Percentiles rank a stretch among this genome's conserved stretches.
Evolutionary conservation across 306 rosid species (phyloP).

Genomic region (Vigna reflexopilosa): DNA sequence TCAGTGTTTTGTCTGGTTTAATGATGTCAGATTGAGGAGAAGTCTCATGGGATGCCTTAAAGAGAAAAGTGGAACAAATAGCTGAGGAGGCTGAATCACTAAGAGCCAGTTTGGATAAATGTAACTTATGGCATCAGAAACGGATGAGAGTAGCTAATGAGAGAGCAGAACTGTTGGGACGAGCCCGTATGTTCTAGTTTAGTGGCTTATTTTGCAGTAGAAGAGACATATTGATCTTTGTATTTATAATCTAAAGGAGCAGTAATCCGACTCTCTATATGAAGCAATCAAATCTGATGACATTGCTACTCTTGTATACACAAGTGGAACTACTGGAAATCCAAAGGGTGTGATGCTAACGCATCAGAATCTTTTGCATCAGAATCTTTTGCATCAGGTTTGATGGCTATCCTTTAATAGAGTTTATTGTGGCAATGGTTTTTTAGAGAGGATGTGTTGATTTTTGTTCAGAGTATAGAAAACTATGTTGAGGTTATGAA

Average conservation of each 20-base stretch:
- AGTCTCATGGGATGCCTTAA: background rate
- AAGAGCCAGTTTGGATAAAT: constrained; percentile 74
- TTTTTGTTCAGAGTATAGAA: constrained; percentile 8
- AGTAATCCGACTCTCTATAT: constrained; percentile 35
- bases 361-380: too few relatives aligned
- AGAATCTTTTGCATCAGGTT: constrained; percentile 95
- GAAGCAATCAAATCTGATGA: constrained; percentile 82
- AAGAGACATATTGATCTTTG: constrained; percentile 11
- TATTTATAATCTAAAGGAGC: constrained; percentile 26
- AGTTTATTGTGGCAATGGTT: constrained; percentile 28
- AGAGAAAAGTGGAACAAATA: constrained; percentile 84
- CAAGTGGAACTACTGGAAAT: constrained; percentile 97
- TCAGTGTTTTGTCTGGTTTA: constrained; percentile 5
- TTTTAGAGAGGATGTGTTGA: constrained; percentile 15
- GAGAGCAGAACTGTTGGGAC: constrained; percentile 73
- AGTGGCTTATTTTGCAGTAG: constrained; percentile 28
- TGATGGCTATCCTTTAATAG: constrained; percentile 41
- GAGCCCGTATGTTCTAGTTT: constrained; percentile 64
- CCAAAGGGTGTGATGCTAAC: constrained; percentile 96
- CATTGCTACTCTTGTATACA: constrained; percentile 86
- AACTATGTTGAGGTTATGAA: constrained; percentile 28
- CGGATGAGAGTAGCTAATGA: constrained; percentile 74
- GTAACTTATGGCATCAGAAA: constrained; percentile 63
- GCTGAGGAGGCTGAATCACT: constrained; percentile 86
- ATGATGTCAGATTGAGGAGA: constrained; percentile 40